Conservation (phyloP, 2,329 filamentous ascomycete genomes). For the Rasamsonia emersonii region DNA sequence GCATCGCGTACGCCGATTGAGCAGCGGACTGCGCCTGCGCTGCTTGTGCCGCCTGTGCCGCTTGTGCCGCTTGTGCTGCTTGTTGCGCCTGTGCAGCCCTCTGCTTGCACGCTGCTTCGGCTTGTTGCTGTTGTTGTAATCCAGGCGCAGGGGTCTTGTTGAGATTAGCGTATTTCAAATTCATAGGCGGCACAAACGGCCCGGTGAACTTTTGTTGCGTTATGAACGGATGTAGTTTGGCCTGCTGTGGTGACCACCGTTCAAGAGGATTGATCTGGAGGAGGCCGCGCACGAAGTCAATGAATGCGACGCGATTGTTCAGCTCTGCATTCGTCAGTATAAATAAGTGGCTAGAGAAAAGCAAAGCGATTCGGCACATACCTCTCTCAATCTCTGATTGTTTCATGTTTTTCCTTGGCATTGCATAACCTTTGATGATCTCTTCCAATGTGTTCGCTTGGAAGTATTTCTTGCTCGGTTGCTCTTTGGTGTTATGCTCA, state of each 20-base stretch:
- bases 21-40: constrained; percentile 59
- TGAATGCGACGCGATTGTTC: constrained; percentile 95
- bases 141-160: constrained; percentile 85
- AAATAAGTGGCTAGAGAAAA: neutral
- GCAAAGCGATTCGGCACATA: constrained; percentile 36
- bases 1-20: constrained; percentile 60
- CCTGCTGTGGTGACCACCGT: constrained; percentile 95
- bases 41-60: constrained; percentile 40
- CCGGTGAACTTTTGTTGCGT: constrained; percentile 96
- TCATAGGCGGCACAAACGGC: constrained; percentile 95
- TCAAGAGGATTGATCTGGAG: constrained; percentile 93
- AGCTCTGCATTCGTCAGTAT: constrained; percentile 59
- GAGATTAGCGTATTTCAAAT: constrained; percentile 75
- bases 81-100: constrained; percentile 56
- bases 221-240: constrained; percentile 95
- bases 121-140: constrained; percentile 91
- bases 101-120: constrained; percentile 88
- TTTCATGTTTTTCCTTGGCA: constrained; percentile 99
- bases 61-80: constrained; percentile 36
- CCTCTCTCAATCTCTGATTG: constrained; percentile 91
- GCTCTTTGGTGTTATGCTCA: constrained; percentile 93
- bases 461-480: constrained; percentile 99
- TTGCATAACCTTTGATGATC: constrained; percentile 95
- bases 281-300: constrained; percentile 91
- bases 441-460: constrained; percentile 87